A percentile compares a stretch with the other conserved stretches of the same genome.
Conservation (phyloP, 345 rosid genomes). For the Syzygium jambos region DNA sequence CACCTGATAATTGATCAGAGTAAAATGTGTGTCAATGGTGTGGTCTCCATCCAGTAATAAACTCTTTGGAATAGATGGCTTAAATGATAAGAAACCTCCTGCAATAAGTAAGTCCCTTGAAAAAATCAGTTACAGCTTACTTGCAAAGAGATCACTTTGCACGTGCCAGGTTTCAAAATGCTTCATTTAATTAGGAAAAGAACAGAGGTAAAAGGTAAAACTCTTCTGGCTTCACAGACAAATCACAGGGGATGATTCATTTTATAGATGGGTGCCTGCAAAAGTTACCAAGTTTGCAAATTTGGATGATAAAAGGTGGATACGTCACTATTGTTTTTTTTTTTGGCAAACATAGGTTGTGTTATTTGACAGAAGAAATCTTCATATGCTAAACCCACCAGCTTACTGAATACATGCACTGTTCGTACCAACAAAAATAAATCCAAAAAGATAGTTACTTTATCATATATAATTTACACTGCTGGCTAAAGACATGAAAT, state of each 20-base stretch:
- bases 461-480: background rate
- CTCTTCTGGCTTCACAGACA: background rate
- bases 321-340: background rate
- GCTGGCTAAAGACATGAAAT: background rate
- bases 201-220: background rate
- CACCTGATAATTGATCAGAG: constrained; percentile 84
- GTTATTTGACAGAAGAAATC: background rate
- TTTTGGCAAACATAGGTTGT: background rate
- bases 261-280: background rate
- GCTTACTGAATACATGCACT: background rate
- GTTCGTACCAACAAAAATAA: background rate
- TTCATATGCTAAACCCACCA: background rate
- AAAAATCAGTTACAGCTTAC: background rate
- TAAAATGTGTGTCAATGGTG: constrained; percentile 67
- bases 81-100: constrained; percentile 93
- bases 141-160: background rate
- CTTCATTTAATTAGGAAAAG: background rate
- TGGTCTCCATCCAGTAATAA: constrained; percentile 84
- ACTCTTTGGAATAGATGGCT: constrained; percentile 74
- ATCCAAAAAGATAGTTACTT: background rate
- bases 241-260: background rate
- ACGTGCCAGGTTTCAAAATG: background rate
- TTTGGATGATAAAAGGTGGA: background rate
- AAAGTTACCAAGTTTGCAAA: background rate
- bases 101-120: constrained; percentile 9